Conservation (phyloP, 1,284 basidiomycete species). For the Ceratobasidium sp. region DNA sequence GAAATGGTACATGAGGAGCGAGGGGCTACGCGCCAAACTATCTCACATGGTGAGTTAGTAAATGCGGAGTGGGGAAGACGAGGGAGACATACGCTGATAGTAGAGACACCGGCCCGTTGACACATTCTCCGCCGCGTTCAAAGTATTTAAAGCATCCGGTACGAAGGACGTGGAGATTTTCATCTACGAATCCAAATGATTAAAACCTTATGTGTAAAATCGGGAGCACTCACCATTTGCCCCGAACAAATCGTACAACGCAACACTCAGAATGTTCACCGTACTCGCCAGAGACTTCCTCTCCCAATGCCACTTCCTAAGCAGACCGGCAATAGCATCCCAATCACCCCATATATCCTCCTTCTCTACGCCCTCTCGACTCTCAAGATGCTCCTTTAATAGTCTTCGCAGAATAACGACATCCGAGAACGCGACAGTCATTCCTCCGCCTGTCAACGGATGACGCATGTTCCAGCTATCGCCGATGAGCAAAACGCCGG, state of each 20-base stretch:
- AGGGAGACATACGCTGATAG: conserved; percentile 63
- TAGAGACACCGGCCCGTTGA: conserved; percentile 89
- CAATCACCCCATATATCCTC: conserved; percentile 63
- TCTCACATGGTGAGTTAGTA: background rate
- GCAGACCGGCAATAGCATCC: conserved; percentile 68
- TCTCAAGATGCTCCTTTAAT: conserved; percentile 37
- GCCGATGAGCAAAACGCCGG: conserved; percentile 89
- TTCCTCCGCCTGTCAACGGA: conserved; percentile 94
- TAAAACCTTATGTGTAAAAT: conserved; percentile 41
- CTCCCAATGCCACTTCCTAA: conserved; percentile 85
- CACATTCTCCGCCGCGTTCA: conserved; percentile 89
- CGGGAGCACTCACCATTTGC: conserved; percentile 76
- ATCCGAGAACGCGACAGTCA: conserved; percentile 93
- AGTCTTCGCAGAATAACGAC: conserved; percentile 79
- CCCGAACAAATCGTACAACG: conserved; percentile 91
- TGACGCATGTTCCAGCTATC: conserved; percentile 99
- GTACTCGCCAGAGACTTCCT: conserved; percentile 85
- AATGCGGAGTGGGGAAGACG: background rate
- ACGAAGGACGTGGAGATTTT: conserved; percentile 83
- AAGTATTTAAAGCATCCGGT: conserved; percentile 99
- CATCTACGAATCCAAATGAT: conserved; percentile 64
- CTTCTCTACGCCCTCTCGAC: conserved; percentile 33
- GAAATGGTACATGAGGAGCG: conserved; percentile 90
- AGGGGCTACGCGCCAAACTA: conserved; percentile 77
- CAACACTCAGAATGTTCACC: conserved; percentile 91